These are phyloP conservation scores for Paracoccidioides lutzii DNA, from an alignment of 2,329 filamentous ascomycete species.

Conservation along the genomic window DNA sequence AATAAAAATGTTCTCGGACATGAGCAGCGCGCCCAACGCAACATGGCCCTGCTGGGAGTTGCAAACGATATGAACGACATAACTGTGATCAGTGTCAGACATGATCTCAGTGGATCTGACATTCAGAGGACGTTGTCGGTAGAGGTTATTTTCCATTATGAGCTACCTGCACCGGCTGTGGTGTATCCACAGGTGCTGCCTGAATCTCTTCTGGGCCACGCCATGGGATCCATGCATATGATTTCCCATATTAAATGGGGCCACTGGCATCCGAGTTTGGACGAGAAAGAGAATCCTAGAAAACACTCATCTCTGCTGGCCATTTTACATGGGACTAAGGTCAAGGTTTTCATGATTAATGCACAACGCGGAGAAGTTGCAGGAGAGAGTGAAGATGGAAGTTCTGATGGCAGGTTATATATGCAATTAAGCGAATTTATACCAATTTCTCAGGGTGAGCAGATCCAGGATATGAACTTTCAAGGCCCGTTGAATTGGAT, in stretches of 20 bases:
- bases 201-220: constrained; percentile 20
- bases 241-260: constrained; percentile 21
- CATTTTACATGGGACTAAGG: constrained; percentile 17
- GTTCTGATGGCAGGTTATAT: constrained; percentile 4
- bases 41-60: constrained; percentile 22
- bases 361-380: constrained; percentile 8
- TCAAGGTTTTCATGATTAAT: constrained; percentile 18
- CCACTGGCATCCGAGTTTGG: constrained; percentile 18
- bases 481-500: constrained; percentile 23
- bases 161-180: constrained; percentile 9
- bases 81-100: constrained; percentile 18
- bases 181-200: constrained; percentile 13
- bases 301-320: constrained; percentile 12
- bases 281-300: not conserved
- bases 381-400: not conserved
- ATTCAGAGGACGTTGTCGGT: constrained; percentile 11
- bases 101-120: not conserved
- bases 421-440: constrained; percentile 11
- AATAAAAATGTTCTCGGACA: not conserved
- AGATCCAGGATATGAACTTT: constrained; percentile 12
- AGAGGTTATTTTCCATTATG: constrained; percentile 17
- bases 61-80: constrained; percentile 30
- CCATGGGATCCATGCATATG: constrained; percentile 16
- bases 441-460: not conserved
- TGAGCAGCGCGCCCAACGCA: constrained; percentile 17